phyloP scores from a whole-genome alignment of 768 basidiomycete species.

The Dacryopinax primogenitus region DNA sequence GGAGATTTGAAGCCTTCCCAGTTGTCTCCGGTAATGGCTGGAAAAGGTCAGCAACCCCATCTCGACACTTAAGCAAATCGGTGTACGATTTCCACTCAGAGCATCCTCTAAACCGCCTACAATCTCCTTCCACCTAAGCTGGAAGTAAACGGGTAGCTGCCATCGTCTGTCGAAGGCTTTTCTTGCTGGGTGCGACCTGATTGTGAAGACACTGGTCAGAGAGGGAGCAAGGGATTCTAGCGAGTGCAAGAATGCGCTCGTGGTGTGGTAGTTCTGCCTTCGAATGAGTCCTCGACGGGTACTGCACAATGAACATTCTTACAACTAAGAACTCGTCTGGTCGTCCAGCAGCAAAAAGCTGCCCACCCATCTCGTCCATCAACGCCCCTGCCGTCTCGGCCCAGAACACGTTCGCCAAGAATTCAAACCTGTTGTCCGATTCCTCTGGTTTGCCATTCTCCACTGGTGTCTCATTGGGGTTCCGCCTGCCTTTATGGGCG shows the following conservation, averaged over 20 bases:
- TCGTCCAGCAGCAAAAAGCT: constrained; percentile 82
- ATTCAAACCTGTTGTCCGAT: constrained; percentile 46
- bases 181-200: constrained; percentile 64
- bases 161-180: constrained; percentile 67
- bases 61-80: neutral
- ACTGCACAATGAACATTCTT: constrained; percentile 17
- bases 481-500: constrained; percentile 32
- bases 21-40: neutral
- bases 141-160: constrained; percentile 96
- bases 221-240: constrained; percentile 78
- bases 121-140: constrained; percentile 93
- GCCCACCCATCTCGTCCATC: constrained; percentile 67
- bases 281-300: neutral
- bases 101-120: constrained; percentile 60
- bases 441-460: neutral
- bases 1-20: constrained; percentile 25
- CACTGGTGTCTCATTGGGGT: neutral
- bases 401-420: constrained; percentile 83
- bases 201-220: constrained; percentile 47
- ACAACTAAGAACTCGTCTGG: constrained; percentile 86
- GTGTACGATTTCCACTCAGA: constrained; percentile 25
- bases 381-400: constrained; percentile 68
- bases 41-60: neutral
- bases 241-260: constrained; percentile 66
- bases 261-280: constrained; percentile 76